Base-by-base conservation (phyloP, 2,329 filamentous ascomycete genomes). In the Karstenula rhodostoma region DNA sequence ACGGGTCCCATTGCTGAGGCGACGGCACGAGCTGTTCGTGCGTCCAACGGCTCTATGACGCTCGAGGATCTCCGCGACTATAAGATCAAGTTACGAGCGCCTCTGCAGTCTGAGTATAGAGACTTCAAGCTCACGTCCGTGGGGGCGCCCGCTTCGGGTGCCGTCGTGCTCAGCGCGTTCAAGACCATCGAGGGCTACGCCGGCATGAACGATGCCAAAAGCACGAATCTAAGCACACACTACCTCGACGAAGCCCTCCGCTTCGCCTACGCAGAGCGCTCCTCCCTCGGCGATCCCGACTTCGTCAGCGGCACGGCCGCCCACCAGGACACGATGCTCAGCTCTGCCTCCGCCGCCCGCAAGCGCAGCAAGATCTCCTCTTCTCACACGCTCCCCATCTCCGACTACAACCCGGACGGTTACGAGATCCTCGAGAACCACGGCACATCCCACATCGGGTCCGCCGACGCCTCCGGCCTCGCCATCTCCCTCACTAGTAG, bases 181-280 rank as follows among this genome's bases (percentile, higher is more conserved):
- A 96, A 96, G 73, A 92, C 89, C 33, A 85, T 97, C 77, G 90
- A 94, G 75, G 90, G 91, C 19, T 96, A 93, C 70, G 79, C 85
- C 0, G 77, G 80, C 42, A 88, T 94, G 49, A 88, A 86, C 23
- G 79, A 87, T 1, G 77, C 80, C 1, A 80, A 85, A 47, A 79
- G 77, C n/a, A 64, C 85, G 19, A 89, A 92, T 67, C 80, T 96
- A 0, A 92, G 89, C 44, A 89, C 89, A 0, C 94, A 98, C 78
- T 87, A 91, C 13, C 85, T 97, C 66, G 88, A 92, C 71, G 94
- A 98, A 82, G 90, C 93, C 13, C 92, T 97, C 80, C 86, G 92
- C 22, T 97, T 96, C 75, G 93, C 87, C 2, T 98, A 97, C 73
- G 93, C 89, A 33, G 75, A 82, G 68, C 88, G 93, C 58, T 84